These are phyloP conservation scores for Gynandropsis gynandra DNA, from an alignment of 345 rosid species.

Conservation along the genomic window DNA sequence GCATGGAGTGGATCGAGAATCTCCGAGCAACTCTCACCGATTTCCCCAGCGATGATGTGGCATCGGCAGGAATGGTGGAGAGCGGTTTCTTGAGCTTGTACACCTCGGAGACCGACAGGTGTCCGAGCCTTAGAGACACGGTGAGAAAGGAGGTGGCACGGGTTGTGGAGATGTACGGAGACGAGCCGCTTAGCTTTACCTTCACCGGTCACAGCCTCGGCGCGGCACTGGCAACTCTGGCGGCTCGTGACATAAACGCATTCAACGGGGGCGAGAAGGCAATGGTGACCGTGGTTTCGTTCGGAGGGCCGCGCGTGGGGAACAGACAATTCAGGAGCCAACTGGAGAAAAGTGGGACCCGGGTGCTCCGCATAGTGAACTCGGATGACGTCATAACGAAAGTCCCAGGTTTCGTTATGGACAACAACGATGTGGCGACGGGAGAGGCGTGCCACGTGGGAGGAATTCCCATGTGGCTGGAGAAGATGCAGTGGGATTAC, in stretches of 20 bases:
- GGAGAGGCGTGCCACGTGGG: not conserved
- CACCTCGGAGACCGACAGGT: slow-evolving; percentile 45
- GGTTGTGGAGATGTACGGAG: slow-evolving; percentile 48
- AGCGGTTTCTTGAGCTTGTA: slow-evolving; percentile 80
- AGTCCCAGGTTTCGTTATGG: slow-evolving; percentile 70
- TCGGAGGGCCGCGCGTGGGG: slow-evolving; percentile 93
- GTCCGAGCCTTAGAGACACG: slow-evolving; percentile 43
- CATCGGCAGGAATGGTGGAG: slow-evolving; percentile 52
- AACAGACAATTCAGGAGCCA: slow-evolving; percentile 52
- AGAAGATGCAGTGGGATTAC: slow-evolving; percentile 57
- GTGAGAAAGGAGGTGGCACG: slow-evolving; percentile 53
- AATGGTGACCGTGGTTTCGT: slow-evolving; percentile 74
- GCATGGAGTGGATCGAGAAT: slow-evolving; percentile 92
- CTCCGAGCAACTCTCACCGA: slow-evolving; percentile 65
- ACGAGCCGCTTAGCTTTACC: slow-evolving; percentile 73
- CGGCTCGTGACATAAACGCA: slow-evolving; percentile 66
- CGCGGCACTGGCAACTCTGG: slow-evolving; percentile 74
- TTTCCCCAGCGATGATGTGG: slow-evolving; percentile 26
- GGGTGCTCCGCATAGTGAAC: slow-evolving; percentile 78
- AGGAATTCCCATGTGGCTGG: slow-evolving; percentile 55
- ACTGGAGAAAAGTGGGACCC: slow-evolving; percentile 65
- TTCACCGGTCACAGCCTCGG: slow-evolving; percentile 93
- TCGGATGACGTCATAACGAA: slow-evolving; percentile 77
- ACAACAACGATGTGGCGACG: slow-evolving; percentile 27
- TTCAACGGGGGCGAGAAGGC: slow-evolving; percentile 37